phyloP scores from a whole-genome alignment of 2,329 filamentous ascomycete species.

The Epichloe festucae region DNA sequence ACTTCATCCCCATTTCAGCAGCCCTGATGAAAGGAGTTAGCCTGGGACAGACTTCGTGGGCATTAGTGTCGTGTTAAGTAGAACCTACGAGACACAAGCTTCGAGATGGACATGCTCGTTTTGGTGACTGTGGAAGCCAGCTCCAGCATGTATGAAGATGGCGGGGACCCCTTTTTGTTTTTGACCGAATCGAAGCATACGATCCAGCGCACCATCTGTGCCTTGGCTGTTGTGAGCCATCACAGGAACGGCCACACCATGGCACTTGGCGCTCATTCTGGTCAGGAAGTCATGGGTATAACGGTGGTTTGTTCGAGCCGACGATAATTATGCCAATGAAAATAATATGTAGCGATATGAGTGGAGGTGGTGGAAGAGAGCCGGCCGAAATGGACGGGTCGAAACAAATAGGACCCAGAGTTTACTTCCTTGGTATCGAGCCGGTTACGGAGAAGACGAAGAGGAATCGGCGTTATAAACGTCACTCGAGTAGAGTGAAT shows the following conservation, averaged over 20 bases:
- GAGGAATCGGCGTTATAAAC: background rate
- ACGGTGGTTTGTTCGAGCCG: background rate
- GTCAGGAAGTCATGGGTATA: slow-evolving; percentile 12
- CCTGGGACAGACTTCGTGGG: background rate
- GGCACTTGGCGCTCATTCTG: slow-evolving; percentile 17
- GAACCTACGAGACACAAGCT: slow-evolving; percentile 72
- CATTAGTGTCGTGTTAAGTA: background rate
- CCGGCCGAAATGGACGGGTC: slow-evolving; percentile 2
- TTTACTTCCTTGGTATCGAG: background rate
- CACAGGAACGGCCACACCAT: slow-evolving; percentile 23
- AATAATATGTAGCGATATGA: slow-evolving; percentile 3
- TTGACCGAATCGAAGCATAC: slow-evolving; percentile 22
- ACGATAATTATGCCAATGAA: slow-evolving; percentile 5
- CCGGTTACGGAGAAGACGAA: background rate
- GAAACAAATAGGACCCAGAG: slow-evolving; percentile 1
- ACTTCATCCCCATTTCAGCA: slow-evolving; percentile 67
- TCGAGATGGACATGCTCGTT: slow-evolving; percentile 78
- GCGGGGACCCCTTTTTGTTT: slow-evolving; percentile 40
- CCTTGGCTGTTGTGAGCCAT: slow-evolving; percentile 32
- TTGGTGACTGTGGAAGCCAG: slow-evolving; percentile 78
- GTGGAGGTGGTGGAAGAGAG: background rate
- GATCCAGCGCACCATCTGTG: slow-evolving; percentile 29
- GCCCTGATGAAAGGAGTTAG: slow-evolving; percentile 43
- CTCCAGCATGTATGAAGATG: slow-evolving; percentile 92
- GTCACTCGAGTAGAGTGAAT: background rate